Evolutionary conservation across 2,329 filamentous ascomycete genomes (phyloP), one percentile per base, ranked within the genome.

Genomic region (Aspergillus japonicus): DNA sequence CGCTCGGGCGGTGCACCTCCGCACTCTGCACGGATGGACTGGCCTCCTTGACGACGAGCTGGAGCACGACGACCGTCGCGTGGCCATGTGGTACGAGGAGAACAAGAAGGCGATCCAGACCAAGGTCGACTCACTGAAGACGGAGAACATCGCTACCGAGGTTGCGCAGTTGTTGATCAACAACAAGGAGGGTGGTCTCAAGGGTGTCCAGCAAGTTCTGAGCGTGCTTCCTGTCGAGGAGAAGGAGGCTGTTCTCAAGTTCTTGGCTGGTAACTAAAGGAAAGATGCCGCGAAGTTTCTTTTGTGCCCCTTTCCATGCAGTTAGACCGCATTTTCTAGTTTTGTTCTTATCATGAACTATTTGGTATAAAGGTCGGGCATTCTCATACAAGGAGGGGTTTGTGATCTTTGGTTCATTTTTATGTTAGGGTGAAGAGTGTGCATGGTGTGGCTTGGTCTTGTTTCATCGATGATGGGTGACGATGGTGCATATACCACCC

Each of bases 1-100:
- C 61, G 75, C 80, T 49, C 89, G 92, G 57, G 80, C 84, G 29
- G 82, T 83, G 59, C 88, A 93, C 78, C 81, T 97, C 58, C 84
- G 87, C 70, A 86, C 89, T 63, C 85, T 99, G 50, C 86, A 89
- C 76, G 89, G 91, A 44, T 97, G 95, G 92, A 92, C 88, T 48
- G 88, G 85, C 51, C 83, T 97, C 50, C 64, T 79, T 42, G 76
- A 78, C 60, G 79, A 87, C 48, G 85, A 91, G 67, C 96, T 96
- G 76, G 86, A 89, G 57, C 84, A 83, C 60, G 87, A 91, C 64
- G 95, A 99, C 75, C 86, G 86, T 68, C 88, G 87, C 66, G 95
- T 97, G 29, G 91, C 93, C 4, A 85, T 89, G 69, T 99, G 95
- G 95, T 98, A 97, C 75, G 95, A 99, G 83, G 89, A 94, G 80